These are phyloP conservation scores for Kuraishia hungarica DNA, from an alignment of 805 yeast genomes.

Conservation along the genomic window DNA sequence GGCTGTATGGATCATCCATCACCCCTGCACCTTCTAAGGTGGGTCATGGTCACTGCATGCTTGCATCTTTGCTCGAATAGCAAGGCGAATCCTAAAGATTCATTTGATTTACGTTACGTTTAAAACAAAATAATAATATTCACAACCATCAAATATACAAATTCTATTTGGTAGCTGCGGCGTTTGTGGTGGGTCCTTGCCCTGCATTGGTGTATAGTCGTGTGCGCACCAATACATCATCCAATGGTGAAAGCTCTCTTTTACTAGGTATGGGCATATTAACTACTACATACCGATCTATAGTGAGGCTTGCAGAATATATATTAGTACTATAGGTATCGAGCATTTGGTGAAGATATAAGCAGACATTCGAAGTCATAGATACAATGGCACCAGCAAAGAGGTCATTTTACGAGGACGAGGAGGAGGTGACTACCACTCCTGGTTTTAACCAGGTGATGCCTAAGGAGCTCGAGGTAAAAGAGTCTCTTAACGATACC, in stretches of 20 bases:
- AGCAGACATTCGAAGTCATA: background rate
- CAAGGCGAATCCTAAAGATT: background rate
- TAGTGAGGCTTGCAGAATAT: no score
- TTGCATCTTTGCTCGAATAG: background rate
- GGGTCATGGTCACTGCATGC: background rate
- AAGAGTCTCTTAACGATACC: slow-evolving; percentile 26
- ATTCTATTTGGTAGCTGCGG: background rate
- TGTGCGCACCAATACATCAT: background rate
- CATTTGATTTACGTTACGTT: background rate
- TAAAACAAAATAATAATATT: no score
- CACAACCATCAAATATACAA: no score
- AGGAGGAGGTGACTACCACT: slow-evolving; percentile 34
- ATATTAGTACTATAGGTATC: no score
- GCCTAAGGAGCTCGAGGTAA: slow-evolving; percentile 24
- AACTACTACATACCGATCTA: no score
- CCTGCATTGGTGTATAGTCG: background rate
- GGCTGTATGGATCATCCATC: background rate
- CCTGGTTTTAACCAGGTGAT: slow-evolving; percentile 39
- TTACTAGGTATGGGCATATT: background rate
- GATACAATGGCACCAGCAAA: slow-evolving; percentile 11
- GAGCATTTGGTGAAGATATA: background rate
- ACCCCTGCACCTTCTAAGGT: no score
- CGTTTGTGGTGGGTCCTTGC: no score
- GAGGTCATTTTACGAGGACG: slow-evolving; percentile 45
- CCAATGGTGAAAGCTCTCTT: background rate